Evolutionary conservation across 768 basidiomycete species (phyloP).

Genomic region (Auriscalpium vulgare): DNA sequence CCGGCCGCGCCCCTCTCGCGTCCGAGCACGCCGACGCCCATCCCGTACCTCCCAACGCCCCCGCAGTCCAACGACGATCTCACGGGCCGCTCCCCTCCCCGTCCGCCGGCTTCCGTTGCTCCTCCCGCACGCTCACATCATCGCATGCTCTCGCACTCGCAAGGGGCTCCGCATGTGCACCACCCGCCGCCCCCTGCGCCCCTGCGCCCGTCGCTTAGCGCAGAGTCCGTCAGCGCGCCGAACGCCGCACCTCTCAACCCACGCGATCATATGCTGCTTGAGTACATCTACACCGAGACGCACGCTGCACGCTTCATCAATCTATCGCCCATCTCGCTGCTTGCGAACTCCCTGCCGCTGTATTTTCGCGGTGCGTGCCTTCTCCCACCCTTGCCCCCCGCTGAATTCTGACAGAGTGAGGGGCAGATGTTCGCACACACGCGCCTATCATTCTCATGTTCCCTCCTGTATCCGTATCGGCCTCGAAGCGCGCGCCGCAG

Average conservation of each 20-base stretch:
- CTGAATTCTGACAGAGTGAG: not conserved
- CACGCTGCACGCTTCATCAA: slow-evolving; percentile 65
- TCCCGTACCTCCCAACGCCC: not conserved
- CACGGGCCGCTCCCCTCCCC: not conserved
- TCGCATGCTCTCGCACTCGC: not conserved
- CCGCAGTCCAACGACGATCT: not conserved
- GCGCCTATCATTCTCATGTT: slow-evolving; percentile 55
- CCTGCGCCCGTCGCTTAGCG: not conserved
- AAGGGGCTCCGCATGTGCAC: not conserved
- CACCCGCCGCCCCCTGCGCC: not conserved
- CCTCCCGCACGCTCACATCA: not conserved
- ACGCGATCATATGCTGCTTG: slow-evolving; percentile 57
- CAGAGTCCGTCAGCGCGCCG: not conserved
- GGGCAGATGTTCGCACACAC: slow-evolving; percentile 56
- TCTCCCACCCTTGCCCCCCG: not conserved
- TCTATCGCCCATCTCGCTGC: slow-evolving; percentile 49
- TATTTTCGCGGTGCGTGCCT: slow-evolving; percentile 50
- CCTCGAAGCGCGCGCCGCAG: not conserved
- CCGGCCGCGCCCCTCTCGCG: slow-evolving; percentile 20
- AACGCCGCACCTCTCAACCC: slow-evolving; percentile 34
- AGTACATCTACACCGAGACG: slow-evolving; percentile 60
- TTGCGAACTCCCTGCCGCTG: slow-evolving; percentile 47
- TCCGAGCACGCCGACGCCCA: slow-evolving; percentile 7
- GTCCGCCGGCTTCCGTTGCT: not conserved
- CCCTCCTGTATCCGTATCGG: slow-evolving; percentile 31